Evolutionary conservation across 2,329 filamentous ascomycete species (phyloP).

Genomic region (Aspergillus neotritici): DNA sequence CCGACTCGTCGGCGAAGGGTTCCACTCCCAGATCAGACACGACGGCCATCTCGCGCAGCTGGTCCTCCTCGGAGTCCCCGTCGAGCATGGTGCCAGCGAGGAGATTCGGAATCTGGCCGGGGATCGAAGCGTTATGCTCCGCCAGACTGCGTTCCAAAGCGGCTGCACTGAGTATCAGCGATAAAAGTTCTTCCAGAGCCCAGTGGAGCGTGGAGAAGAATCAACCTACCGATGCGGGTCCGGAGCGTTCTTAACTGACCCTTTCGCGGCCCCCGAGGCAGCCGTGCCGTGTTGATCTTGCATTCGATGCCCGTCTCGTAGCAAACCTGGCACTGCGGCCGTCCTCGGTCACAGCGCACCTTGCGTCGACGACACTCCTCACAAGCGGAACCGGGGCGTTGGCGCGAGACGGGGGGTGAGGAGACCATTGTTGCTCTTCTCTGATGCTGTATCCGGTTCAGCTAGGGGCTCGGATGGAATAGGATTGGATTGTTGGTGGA

Average conservation of each 20-base stretch:
- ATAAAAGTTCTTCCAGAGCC: neutral
- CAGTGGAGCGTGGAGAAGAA: neutral
- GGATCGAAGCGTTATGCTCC: conserved; percentile 20
- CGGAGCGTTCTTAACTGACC: conserved; percentile 24
- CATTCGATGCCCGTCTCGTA: conserved; percentile 24
- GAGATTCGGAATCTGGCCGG: conserved; percentile 11
- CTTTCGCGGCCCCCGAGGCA: conserved; percentile 24
- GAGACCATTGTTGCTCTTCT: conserved; percentile 5
- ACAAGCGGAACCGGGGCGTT: conserved; percentile 25
- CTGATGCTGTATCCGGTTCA: too few species aligned
- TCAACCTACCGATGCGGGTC: conserved; percentile 23
- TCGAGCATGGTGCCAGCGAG: conserved; percentile 11
- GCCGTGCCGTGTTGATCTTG: conserved; percentile 21
- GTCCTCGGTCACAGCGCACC: conserved; percentile 23
- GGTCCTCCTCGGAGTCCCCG: conserved; percentile 15
- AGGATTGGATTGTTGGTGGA: too few species aligned
- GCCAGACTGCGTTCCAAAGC: conserved; percentile 24
- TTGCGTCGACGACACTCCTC: conserved; percentile 28
- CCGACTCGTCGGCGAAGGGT: neutral
- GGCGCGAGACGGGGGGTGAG: conserved; percentile 16
- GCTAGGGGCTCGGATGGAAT: too few species aligned
- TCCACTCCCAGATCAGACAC: conserved; percentile 1
- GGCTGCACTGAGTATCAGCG: conserved; percentile 8
- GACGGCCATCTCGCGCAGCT: conserved; percentile 5
- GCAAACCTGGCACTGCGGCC: conserved; percentile 24